A percentile compares a stretch with the other conserved stretches of the same genome.
These are phyloP conservation scores for Starmerella sirachaensis DNA, from an alignment of 805 yeast species.

Conservation along the genomic window DNA sequence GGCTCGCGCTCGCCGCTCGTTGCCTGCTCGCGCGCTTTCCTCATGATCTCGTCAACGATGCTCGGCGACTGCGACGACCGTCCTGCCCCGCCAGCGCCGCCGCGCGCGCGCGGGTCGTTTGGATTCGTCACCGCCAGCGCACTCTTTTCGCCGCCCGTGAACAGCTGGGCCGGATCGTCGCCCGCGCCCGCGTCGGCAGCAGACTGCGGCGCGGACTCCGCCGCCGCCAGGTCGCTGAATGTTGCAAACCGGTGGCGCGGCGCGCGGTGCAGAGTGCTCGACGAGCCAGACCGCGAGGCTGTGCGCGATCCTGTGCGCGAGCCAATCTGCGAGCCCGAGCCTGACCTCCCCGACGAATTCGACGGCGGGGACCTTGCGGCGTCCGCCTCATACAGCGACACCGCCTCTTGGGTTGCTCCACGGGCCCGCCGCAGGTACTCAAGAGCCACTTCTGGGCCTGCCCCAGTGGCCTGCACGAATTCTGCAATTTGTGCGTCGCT, in stretches of 20 bases:
- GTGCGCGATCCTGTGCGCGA: conserved; percentile 5
- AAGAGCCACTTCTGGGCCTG: conserved; percentile 32
- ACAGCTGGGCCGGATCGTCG: conserved; percentile 32
- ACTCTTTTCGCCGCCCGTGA: conserved; percentile 59
- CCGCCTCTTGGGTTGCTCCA: conserved; percentile 26
- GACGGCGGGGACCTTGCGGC: background rate
- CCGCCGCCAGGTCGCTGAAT: conserved; percentile 23
- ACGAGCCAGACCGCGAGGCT: conserved; percentile 1
- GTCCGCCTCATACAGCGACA: conserved; percentile 5
- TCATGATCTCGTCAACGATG: conserved; percentile 29
- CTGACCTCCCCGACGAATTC: background rate
- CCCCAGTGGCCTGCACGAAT: conserved; percentile 31
- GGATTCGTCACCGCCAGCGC: conserved; percentile 71
- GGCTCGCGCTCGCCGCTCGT: conserved; percentile 8
- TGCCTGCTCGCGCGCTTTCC: conserved; percentile 27
- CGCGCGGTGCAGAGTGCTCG: conserved; percentile 4
- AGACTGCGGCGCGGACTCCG: background rate
- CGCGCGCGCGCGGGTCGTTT: conserved; percentile 23
- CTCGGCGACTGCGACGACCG: conserved; percentile 3
- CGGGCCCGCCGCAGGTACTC: conserved; percentile 29
- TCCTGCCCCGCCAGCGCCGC: too few relatives aligned
- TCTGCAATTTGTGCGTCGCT: conserved; percentile 8
- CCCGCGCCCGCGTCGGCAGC: conserved; percentile 8
- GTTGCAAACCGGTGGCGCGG: conserved; percentile 24
- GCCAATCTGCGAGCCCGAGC: background rate